These are phyloP conservation scores for Phytopythium aichiense DNA, from an alignment of 352 stramenopile species.

Conservation along the genomic window DNA sequence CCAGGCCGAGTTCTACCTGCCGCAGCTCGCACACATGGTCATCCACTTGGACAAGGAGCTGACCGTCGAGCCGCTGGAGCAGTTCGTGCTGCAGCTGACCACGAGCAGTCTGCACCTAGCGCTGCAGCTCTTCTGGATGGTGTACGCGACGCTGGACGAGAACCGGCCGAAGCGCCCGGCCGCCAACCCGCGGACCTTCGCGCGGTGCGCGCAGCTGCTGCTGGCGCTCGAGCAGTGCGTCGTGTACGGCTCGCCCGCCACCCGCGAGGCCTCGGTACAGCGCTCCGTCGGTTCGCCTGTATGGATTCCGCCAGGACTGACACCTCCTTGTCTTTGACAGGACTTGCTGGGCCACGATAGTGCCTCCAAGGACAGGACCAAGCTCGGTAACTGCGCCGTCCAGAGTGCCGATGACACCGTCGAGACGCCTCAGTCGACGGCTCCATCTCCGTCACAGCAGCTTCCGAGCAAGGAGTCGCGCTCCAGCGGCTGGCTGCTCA, in stretches of 20 bases:
- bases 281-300: neutral
- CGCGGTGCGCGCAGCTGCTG: constrained; percentile 66
- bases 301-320: neutral
- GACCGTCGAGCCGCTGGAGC: constrained; percentile 70
- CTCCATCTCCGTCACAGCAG: neutral
- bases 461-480: neutral
- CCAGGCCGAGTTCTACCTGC: constrained; percentile 78
- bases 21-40: constrained; percentile 81
- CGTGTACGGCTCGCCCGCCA: constrained; percentile 65
- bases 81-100: constrained; percentile 71
- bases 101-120: constrained; percentile 79
- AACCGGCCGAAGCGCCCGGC: constrained; percentile 65
- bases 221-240: constrained; percentile 77
- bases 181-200: constrained; percentile 60
- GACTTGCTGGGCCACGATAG: constrained; percentile 54
- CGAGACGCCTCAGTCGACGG: constrained; percentile 9
- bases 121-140: constrained; percentile 66
- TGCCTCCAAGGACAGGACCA: constrained; percentile 68
- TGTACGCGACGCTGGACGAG: constrained; percentile 76
- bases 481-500: constrained; percentile 61
- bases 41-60: constrained; percentile 78
- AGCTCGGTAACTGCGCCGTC: constrained; percentile 59
- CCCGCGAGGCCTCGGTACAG: constrained; percentile 34
- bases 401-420: constrained; percentile 19
- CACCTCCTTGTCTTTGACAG: neutral